Base-by-base conservation (phyloP, 441 rosid species). In the Rhodomyrtus psidioides region DNA sequence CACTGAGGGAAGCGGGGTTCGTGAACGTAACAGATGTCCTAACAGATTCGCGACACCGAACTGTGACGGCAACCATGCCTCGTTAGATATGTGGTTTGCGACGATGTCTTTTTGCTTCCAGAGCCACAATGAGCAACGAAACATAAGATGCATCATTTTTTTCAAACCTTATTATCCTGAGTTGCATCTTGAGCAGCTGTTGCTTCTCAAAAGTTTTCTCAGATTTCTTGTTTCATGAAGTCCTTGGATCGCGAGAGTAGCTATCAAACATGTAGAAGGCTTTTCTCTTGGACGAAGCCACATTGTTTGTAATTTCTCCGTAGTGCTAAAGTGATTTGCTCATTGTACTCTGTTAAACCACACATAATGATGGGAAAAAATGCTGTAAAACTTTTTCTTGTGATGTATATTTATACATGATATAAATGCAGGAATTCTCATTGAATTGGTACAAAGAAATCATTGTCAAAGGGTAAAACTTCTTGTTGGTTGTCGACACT, bases 41-140 rank as follows among this genome's bases (percentile, higher is more conserved):
- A 54, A 92, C 93, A 9, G 93, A 91, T 83, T 93, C 95, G 1
- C 89, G 96, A 83, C 95, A 93, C 87, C 65, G 85, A 88, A 93
- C 94, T 5, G 84, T 90, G 55, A 91, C 92, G 3, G 95, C 94
- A 74, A 90, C 93, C 0, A 91, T 88, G 86, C 93, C 95, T 46
- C 79, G 12, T 62, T 88, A 87, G 16, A 51, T 82, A 28, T 42
- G 59, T 49, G 46, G 46, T 49, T n/a, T 26, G 84, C 10, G 1
- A 42, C 27, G 51, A 39, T 74, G 51, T 74, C 4, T 23, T 82
- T 54, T 54, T 55, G 60, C 60, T 53, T 51, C 84, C n/a, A 54
- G 44, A 82, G 60, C 26, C 60, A 82, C 3, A 24, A 5, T 23
- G 44, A 74, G 13, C 57, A 10, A 60, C 12, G 1, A 54, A 56